Evolutionary conservation across 2,329 filamentous ascomycete species (phyloP).

Genomic region (Colletotrichum scovillei): DNA sequence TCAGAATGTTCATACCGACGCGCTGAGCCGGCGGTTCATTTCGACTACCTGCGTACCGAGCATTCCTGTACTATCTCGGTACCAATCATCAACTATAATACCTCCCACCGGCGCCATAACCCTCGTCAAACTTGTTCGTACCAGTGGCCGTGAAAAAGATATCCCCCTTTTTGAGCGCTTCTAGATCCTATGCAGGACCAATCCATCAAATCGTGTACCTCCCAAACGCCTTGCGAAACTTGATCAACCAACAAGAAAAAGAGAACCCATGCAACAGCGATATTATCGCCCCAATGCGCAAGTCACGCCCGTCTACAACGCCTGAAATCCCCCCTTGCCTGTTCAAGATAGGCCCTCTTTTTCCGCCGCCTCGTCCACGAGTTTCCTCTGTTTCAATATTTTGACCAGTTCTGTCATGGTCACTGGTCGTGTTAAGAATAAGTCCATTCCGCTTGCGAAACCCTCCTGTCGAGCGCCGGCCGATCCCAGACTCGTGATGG

Average conservation of each 20-base stretch:
- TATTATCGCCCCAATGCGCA: not conserved
- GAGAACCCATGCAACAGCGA: not conserved
- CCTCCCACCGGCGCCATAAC: not conserved
- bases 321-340: not conserved
- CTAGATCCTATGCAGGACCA: conserved; percentile 19
- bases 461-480: conserved; percentile 56
- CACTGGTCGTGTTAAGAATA: conserved; percentile 60
- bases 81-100: not conserved
- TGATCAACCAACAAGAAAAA: not conserved
- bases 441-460: conserved; percentile 55
- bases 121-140: not conserved
- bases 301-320: not conserved
- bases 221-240: conserved; percentile 28
- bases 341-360: not conserved
- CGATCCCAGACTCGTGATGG: conserved; percentile 56
- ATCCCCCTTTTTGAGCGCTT: not conserved
- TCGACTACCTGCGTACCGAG: not conserved
- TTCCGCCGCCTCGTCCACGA: conserved; percentile 23
- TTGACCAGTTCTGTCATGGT: conserved; percentile 45
- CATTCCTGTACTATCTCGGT: not conserved
- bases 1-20: not conserved
- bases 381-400: conserved; percentile 28
- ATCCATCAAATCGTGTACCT: not conserved
- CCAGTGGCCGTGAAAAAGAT: not conserved
- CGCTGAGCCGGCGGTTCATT: not conserved